These are phyloP conservation scores for Rhodotorula paludigena DNA, from an alignment of 768 basidiomycete species.

Conservation along the genomic window DNA sequence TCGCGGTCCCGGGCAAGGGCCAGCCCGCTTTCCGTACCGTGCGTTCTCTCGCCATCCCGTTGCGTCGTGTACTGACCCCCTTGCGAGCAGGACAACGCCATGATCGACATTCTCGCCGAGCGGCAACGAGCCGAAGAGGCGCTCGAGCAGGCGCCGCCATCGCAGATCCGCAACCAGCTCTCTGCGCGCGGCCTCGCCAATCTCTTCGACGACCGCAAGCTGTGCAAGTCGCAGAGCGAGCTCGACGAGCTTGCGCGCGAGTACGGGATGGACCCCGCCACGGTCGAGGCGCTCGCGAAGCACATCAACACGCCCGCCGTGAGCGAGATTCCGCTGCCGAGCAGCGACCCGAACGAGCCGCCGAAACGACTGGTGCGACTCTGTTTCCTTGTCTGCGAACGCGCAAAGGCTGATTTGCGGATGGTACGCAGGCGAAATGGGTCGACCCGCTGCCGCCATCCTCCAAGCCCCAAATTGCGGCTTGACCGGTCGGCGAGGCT, in stretches of 20 bases:
- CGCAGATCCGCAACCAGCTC: constrained; percentile 54
- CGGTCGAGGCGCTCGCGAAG: constrained; percentile 55
- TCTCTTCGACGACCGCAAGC: constrained; percentile 63
- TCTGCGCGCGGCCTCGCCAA: constrained; percentile 56
- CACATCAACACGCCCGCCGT: constrained; percentile 65
- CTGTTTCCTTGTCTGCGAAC: neutral
- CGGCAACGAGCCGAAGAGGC: constrained; percentile 44
- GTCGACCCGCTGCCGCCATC: constrained; percentile 16
- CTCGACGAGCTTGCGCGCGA: constrained; percentile 55
- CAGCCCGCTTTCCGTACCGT: neutral
- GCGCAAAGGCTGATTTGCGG: neutral
- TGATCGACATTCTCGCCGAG: constrained; percentile 55
- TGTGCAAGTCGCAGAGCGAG: constrained; percentile 49
- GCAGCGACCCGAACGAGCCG: constrained; percentile 19
- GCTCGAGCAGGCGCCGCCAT: constrained; percentile 48
- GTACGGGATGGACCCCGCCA: constrained; percentile 57
- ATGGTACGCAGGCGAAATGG: neutral
- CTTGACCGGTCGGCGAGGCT: neutral
- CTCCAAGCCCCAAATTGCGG: neutral
- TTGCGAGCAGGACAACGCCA: constrained; percentile 43
- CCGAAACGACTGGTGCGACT: constrained; percentile 20
- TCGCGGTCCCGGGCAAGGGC: constrained; percentile 55
- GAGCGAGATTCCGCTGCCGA: constrained; percentile 44
- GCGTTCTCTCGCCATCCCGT: neutral
- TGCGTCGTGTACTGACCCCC: neutral